These are phyloP conservation scores for Sordariomycetes sp. DNA, from an alignment of 2,329 filamentous ascomycete genomes.

Conservation along the genomic window DNA sequence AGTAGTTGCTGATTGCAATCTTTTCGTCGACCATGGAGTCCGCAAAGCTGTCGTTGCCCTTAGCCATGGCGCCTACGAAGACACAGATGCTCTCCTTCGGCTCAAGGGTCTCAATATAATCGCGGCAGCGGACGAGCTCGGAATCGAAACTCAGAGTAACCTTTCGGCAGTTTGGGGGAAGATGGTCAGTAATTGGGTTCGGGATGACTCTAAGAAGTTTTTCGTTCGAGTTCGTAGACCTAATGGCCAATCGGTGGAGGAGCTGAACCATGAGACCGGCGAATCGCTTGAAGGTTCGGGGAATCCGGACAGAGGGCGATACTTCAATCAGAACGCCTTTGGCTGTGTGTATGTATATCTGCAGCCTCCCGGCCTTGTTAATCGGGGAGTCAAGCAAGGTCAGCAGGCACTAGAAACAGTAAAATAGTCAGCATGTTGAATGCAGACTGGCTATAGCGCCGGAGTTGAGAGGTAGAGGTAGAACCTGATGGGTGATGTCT, in stretches of 20 bases:
- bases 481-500: constrained; percentile 96
- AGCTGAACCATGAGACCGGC: constrained; percentile 98
- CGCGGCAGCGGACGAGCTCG: constrained; percentile 74
- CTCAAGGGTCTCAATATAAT: constrained; percentile 74
- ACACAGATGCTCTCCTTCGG: constrained; percentile 92
- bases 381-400: constrained; percentile 95
- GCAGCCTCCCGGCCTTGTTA: constrained; percentile 95
- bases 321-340: constrained; percentile 97
- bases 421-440: constrained; percentile 34
- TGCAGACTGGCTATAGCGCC: constrained; percentile 25
- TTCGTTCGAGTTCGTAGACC: constrained; percentile 93
- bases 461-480: constrained; percentile 12
- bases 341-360: constrained; percentile 97
- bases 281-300: constrained; percentile 97
- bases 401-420: constrained; percentile 67
- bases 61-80: constrained; percentile 97
- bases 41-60: constrained; percentile 91
- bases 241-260: constrained; percentile 88
- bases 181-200: constrained; percentile 94
- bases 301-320: constrained; percentile 94
- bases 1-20: constrained; percentile 98
- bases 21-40: constrained; percentile 93
- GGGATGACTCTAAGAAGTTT: constrained; percentile 96
- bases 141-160: constrained; percentile 94
- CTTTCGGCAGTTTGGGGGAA: constrained; percentile 95